Conservation (phyloP, 1,139 yeast species). For the Candida neerlandica region DNA sequence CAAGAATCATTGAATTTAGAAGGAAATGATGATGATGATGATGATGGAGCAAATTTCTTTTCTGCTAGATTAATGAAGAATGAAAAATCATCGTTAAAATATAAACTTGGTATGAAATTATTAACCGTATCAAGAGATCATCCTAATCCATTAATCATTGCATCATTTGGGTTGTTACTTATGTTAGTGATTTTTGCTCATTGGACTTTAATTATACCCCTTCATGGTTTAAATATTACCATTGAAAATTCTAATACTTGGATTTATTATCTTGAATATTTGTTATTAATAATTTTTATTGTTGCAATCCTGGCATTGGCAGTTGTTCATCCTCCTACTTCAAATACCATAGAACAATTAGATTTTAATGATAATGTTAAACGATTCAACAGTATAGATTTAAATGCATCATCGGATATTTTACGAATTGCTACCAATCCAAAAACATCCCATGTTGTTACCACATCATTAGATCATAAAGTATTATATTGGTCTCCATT, state of each 20-base stretch:
- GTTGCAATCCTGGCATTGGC: conserved; percentile 29
- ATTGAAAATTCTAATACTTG: conserved; percentile 25
- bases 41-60: conserved; percentile 28
- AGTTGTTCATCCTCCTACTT: too few species aligned
- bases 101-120: conserved; percentile 37
- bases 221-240: conserved; percentile 20
- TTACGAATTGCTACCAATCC: conserved; percentile 58
- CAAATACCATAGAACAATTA: background rate
- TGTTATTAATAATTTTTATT: conserved; percentile 29
- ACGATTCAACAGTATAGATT: conserved; percentile 48
- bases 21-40: conserved; percentile 12
- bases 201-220: conserved; percentile 34
- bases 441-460: conserved; percentile 60
- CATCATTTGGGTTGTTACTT: conserved; percentile 6
- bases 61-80: conserved; percentile 29
- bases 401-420: conserved; percentile 66
- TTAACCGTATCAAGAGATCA: conserved; percentile 38
- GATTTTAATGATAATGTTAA: background rate
- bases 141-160: conserved; percentile 8
- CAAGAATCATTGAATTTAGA: conserved; percentile 49
- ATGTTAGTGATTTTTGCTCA: conserved; percentile 19
- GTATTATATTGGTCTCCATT: conserved; percentile 77
- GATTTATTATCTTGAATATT: conserved; percentile 37
- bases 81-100: conserved; percentile 24
- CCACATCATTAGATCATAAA: conserved; percentile 74